Evolutionary conservation across 768 basidiomycete genomes (phyloP), one percentile per base, ranked within the genome.

Genomic region (Calocera cornea): DNA sequence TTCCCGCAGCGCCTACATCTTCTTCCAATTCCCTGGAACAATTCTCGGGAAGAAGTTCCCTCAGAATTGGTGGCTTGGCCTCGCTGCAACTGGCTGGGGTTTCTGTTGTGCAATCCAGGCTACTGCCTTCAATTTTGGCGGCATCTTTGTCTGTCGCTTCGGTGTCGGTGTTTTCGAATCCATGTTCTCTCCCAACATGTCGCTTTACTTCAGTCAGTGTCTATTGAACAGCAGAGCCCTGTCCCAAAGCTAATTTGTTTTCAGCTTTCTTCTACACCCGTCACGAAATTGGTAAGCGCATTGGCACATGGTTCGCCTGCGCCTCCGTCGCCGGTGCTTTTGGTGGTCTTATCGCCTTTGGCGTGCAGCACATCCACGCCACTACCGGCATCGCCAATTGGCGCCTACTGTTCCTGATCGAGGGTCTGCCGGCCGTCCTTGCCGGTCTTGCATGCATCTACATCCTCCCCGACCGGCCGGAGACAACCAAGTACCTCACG

Each of bases 271-370:
- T 87, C 73, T 91, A 91, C 73, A 91, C 89, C 0, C 87, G 84
- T 71, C 70, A 79, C 2, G 89, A 91, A 73, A 81, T 91, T 71
- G 89, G 89, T 33, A 75, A 88, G 63, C 83, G 89, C 50, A 82
- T 87, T 82, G 88, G 87, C 1, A 84, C 88, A 71, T 90, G 88
- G 87, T 92, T 90, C 69, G 87, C 87, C 8, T 92, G 90, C 73
- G 89, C 90, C 3, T 89, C 90, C 1, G 84, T 90, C 2, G 88
- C 90, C 2, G 90, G 90, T 27, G 90, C 90, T 3, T 92, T 92
- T 68, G 89, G 89, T 16, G 90, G 90, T n/a, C 77, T 91, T 47
- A 83, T 92, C 44, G 89, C 90, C 1, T 92, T 88, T 69, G 90
- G 89, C 0, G 79, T 92, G 11, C 87, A 89, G 70, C 82, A 89